Evolutionary conservation across 139 green algal species (phyloP).

Genomic region (Asterochloris erici): DNA sequence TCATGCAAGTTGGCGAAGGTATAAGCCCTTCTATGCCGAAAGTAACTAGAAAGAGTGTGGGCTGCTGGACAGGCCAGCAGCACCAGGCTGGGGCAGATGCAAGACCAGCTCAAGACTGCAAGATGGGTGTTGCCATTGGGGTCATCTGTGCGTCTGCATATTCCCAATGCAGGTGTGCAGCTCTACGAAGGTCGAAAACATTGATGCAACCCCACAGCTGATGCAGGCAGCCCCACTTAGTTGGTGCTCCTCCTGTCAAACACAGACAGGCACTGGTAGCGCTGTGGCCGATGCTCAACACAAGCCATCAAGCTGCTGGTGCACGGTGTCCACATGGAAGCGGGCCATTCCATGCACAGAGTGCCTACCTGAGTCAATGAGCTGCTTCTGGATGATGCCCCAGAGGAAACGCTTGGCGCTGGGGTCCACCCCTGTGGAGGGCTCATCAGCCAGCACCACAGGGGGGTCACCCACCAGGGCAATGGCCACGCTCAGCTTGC

Average conservation of each 20-base stretch:
- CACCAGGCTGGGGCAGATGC: too few species aligned
- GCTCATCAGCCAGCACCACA: conserved; percentile 78
- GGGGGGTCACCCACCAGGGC: conserved; percentile 64
- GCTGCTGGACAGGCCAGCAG: too few species aligned
- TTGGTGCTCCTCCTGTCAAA: too few species aligned
- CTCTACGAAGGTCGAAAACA: too few species aligned
- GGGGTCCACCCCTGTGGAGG: conserved; percentile 61
- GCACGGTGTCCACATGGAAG: background rate
- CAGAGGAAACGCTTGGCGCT: conserved; percentile 57
- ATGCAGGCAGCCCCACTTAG: too few species aligned
- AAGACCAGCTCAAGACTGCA: too few species aligned
- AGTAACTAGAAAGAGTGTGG: too few species aligned
- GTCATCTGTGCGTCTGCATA: too few species aligned
- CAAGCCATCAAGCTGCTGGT: background rate
- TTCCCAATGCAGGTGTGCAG: too few species aligned
- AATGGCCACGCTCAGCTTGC: conserved; percentile 71
- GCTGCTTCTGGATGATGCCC: conserved; percentile 52
- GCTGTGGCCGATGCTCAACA: background rate
- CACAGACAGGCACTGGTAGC: background rate
- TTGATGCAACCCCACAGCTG: too few species aligned
- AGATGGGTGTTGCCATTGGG: too few species aligned
- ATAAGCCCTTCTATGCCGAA: background rate
- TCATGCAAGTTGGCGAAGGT: background rate
- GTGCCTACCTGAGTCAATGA: conserved; percentile 28
- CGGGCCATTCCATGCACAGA: too few species aligned